phyloP scores from a whole-genome alignment of 331 rosid genomes.

The Acacia pycnantha region DNA sequence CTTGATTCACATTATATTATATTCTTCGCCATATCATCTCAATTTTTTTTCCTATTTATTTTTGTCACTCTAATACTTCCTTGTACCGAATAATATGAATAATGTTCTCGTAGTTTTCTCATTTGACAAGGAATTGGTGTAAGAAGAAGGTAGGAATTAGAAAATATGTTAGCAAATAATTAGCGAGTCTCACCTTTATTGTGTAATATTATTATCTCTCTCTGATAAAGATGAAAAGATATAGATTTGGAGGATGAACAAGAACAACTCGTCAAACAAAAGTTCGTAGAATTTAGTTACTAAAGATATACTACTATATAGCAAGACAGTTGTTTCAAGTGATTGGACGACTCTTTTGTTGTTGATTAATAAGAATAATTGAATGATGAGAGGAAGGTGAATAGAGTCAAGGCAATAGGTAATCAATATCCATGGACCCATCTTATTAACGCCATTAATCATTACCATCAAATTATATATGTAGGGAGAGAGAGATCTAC shows the following conservation, averaged over 20 bases:
- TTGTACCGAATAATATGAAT: background rate
- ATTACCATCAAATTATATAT: background rate
- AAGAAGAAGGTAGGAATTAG: background rate
- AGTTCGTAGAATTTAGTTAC: background rate
- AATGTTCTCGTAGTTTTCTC: background rate
- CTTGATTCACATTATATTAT: background rate
- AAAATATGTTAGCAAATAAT: background rate
- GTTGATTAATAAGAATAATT: constrained; percentile 7
- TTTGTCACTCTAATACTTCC: background rate
- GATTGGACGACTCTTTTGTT: constrained; percentile 32
- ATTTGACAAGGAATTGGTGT: background rate
- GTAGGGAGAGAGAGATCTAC: too few relatives aligned
- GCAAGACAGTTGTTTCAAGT: constrained; percentile 32
- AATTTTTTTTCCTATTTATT: background rate
- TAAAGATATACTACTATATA: background rate
- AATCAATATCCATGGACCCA: constrained; percentile 24
- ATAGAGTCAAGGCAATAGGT: constrained; percentile 25
- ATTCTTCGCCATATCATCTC: too few relatives aligned
- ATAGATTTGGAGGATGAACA: background rate
- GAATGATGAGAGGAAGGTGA: constrained; percentile 11
- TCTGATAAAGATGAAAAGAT: background rate
- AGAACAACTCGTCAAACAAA: background rate
- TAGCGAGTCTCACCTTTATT: background rate
- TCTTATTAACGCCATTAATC: constrained; percentile 13
- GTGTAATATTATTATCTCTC: background rate